phyloP scores from a whole-genome alignment of 345 rosid species.

The Ailanthus altissimus region DNA sequence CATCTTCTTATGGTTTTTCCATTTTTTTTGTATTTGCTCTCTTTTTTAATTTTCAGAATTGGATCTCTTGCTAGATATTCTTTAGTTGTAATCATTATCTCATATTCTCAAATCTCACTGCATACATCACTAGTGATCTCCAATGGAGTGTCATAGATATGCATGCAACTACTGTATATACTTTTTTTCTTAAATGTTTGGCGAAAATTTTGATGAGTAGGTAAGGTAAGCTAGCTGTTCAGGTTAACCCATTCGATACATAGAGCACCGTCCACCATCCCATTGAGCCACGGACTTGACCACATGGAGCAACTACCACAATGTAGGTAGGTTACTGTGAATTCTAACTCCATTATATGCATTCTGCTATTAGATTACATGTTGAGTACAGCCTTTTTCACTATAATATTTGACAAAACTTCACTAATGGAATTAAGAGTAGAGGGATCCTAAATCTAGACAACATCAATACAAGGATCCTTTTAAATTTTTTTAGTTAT shows the following conservation, averaged over 20 bases:
- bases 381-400: constrained; percentile 16
- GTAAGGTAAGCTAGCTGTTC: constrained; percentile 21
- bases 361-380: constrained; percentile 27
- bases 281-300: constrained; percentile 73
- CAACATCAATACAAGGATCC: no score
- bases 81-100: constrained; percentile 29
- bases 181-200: constrained; percentile 18
- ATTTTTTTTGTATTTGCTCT: neutral
- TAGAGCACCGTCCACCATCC: constrained; percentile 51
- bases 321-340: constrained; percentile 56
- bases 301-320: constrained; percentile 25
- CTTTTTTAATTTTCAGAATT: constrained; percentile 15
- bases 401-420: constrained; percentile 21
- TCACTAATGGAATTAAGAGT: neutral
- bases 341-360: constrained; percentile 39
- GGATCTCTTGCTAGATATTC: constrained; percentile 42
- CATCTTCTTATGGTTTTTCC: constrained; percentile 1
- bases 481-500: no score
- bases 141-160: constrained; percentile 26
- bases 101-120: constrained; percentile 27
- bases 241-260: constrained; percentile 38
- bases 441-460: no score
- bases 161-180: constrained; percentile 26
- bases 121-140: constrained; percentile 41
- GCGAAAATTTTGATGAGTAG: constrained; percentile 10